Evolutionary conservation across 495 filamentous ascomycete species (phyloP).

Genomic region (Parathielavia hyrcaniae): DNA sequence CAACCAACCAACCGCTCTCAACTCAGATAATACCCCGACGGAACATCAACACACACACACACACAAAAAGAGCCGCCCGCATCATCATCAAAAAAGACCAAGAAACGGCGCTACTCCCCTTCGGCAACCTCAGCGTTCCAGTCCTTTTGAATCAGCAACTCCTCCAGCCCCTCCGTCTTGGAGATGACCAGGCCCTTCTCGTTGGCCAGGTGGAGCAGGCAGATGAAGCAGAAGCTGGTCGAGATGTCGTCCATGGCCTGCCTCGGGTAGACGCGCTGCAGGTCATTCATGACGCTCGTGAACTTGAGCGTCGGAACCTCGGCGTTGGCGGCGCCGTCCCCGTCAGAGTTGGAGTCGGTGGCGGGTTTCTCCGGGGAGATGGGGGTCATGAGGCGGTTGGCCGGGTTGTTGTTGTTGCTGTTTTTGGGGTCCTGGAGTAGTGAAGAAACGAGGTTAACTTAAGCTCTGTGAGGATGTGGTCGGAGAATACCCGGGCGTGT

Average conservation of each 20-base stretch:
- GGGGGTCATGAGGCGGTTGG: slow-evolving; percentile 14
- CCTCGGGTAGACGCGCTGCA: slow-evolving; percentile 79
- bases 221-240: slow-evolving; percentile 96
- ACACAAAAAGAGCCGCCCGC: not conserved
- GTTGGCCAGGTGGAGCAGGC: slow-evolving; percentile 89
- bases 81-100: not conserved
- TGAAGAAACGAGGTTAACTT: not conserved
- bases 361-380: slow-evolving; percentile 26
- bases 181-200: slow-evolving; percentile 82
- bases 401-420: not conserved
- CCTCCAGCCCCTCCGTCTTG: slow-evolving; percentile 50
- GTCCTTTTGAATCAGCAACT: slow-evolving; percentile 54
- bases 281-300: slow-evolving; percentile 80
- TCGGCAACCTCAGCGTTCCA: slow-evolving; percentile 47
- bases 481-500: not conserved
- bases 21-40: too few species aligned
- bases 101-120: slow-evolving; percentile 20
- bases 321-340: slow-evolving; percentile 18
- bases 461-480: not conserved
- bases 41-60: not conserved
- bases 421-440: not conserved
- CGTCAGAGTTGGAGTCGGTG: slow-evolving; percentile 18
- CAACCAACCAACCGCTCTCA: not conserved
- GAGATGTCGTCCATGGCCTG: slow-evolving; percentile 87
- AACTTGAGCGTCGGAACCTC: slow-evolving; percentile 59